Base-by-base conservation (phyloP, 768 basidiomycete species). In the Xerocomellus dryophilus region DNA sequence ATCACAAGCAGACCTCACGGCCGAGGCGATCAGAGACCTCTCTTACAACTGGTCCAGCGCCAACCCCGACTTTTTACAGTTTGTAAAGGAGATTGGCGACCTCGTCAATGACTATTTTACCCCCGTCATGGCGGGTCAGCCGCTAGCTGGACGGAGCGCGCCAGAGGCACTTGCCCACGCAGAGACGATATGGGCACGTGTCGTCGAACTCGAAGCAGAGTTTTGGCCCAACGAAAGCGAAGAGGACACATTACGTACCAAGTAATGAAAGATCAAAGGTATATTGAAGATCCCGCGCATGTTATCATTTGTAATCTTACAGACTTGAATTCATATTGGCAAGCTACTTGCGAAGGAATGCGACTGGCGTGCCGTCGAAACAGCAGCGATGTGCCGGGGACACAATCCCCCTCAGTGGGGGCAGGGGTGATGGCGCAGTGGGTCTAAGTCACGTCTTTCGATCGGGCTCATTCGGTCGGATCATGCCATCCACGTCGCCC, bases 21-120 rank as follows among this genome's bases (percentile, higher is more conserved):
- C 52, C 20, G 39, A 55, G 31, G 78, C 78, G 2, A 63, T 85
- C 27, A 54, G 59, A 7, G 68, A 75, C n/a, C 77, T 91, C 34
- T 78, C 83, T 17, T 68, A 75, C 21, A 87, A 81, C 64, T 91
- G 87, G 88, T 68, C 66, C 18, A 51, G 10, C 15, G 85, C 72
- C 21, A 74, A 67, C 50, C 65, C 71, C 0, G 83, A 80, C 50
- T 85, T 85, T 56, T 72, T 71, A 18, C 60, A 61, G 9, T 85
- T 86, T 57, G 83, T 86, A 9, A 60, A 78, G 23, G 72, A 71
- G 1, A 71, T 86, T 11, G 78, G 73, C 4, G 66, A 64, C 23
- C 64, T 85, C 12, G 78, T 84, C 17, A 70, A 86, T 40, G 60
- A 55, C 47, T 71, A 63, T 38, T 64, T 59, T 54, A 47, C 67